Evolutionary conservation across 352 stramenopile genomes (phyloP).

Genomic region (Pythium sp.): DNA sequence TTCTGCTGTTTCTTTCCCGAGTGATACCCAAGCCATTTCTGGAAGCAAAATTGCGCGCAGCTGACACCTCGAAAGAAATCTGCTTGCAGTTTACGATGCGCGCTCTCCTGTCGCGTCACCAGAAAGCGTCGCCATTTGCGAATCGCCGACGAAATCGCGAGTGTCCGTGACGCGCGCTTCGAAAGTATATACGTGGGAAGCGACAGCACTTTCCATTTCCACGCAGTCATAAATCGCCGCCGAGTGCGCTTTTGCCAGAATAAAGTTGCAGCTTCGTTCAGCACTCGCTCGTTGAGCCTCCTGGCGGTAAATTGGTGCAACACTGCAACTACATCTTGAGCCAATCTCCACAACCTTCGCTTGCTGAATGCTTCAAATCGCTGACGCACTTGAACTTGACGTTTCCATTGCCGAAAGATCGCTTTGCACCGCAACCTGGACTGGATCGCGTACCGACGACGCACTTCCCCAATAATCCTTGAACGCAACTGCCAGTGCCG

Average conservation of each 20-base stretch:
- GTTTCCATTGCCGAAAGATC: not conserved
- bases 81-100: constrained; percentile 22
- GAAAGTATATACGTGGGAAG: not conserved
- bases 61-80: constrained; percentile 29
- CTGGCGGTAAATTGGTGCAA: not conserved
- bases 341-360: not conserved
- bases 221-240: not conserved
- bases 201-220: constrained; percentile 1
- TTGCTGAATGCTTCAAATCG: not conserved
- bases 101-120: not conserved
- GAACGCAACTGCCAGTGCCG: not conserved
- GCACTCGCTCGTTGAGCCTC: constrained; percentile 4
- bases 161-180: not conserved
- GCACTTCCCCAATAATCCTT: not conserved
- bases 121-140: constrained; percentile 16
- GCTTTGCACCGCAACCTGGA: not conserved
- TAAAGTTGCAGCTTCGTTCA: constrained; percentile 1
- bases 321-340: not conserved
- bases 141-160: constrained; percentile 9
- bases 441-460: not conserved
- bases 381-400: not conserved
- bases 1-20: constrained; percentile 2
- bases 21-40: constrained; percentile 6
- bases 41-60: constrained; percentile 4
- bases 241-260: constrained; percentile 9